Base-by-base conservation (phyloP, 129 eudicot species). In the Dittrichia graveolens region DNA sequence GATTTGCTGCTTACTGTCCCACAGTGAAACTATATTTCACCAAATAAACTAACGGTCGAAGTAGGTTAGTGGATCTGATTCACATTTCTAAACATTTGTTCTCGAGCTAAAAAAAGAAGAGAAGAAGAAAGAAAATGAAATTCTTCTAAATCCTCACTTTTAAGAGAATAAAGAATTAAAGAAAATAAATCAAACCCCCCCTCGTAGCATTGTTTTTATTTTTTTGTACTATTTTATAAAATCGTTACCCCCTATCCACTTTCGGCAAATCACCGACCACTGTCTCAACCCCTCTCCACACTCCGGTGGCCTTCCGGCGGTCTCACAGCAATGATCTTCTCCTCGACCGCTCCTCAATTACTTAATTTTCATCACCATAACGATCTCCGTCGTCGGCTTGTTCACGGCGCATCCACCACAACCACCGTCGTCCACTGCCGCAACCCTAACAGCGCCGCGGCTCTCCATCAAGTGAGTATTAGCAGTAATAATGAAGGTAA, bases 381-480 rank as follows among this genome's bases (percentile, higher is more conserved):
- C 11, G 34, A 61, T 68, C 60, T 50, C 50, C 72, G 65, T 62
- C 31, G 65, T 34, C 77, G 44, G 13, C 11, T 53, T 34, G 11
- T 15, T 70, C 19, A 78, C 39, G 61, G 57, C 34, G 3, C 72
- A 2, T 19, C 63, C 76, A 59, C 69, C 47, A 34, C 77, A 24
- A 40, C 71, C 49, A 14, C 61, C 69, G 41, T 81, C 75, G 82
- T 81, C 54, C 85, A 72, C 81, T 75, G 82, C 67, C 72, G 67
- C 43, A 82, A 78, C 77, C 78, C 83, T 67, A 79, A 75, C 71
- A 19, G 73, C 47, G 59, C 75, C 24, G 41, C 83, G 5, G 67
- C 81, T 71, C 83, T 79, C 78, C 80, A 80, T 35, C 81, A 82
- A 58, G 86, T 82, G 52, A 58, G 79, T 63, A 69, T 67, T 19